Base-by-base conservation (phyloP, 1,284 basidiomycete species). In the Calocybe gambosa region DNA sequence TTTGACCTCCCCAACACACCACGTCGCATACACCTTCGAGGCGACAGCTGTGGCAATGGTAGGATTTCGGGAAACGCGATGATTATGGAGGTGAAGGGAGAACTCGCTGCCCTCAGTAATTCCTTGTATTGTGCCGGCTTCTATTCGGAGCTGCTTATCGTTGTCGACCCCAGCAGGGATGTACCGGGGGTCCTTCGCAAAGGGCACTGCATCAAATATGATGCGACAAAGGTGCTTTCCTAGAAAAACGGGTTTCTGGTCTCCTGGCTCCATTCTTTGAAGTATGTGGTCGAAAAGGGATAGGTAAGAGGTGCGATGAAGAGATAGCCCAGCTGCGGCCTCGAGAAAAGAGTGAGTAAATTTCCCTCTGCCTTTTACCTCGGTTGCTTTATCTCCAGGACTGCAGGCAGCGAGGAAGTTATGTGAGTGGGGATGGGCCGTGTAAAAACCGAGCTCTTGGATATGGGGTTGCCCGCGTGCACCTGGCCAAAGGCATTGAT, bases 21-120 rank as follows among this genome's bases (percentile, higher is more conserved):
- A 82, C 1, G 79, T 78, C 2, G 78, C 65, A 43, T 77, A 67
- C 2, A 80, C 73, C 47, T 77, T 73, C 31, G 67, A 65, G 13
- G 75, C 76, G 18, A 71, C 62, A 18, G 74, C 70, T 29, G 58
- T 69, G 18, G 74, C 75, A 16, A 82, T 61, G n/a, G 67, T 50
- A 1, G 75, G 74, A 51, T 84, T 84, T 37, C 67, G 58, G 3
- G 81, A 82, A 19, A 74, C 74, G 16, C 63, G 64, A 49, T 67
- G 68, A 57, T 83, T 82, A 58, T 82, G 79, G 16, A 69, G 61
- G 57, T 84, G 79, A 20, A 85, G 46, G 29, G 70, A 73, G 50
- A 85, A 73, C 51, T 80, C 75, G 4, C 74, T 78, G 41, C 80
- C 82, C 47, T 74, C 70, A 13, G 73, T 70, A 18, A 85, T 64